These are phyloP conservation scores for Tuber aestivum DNA, from an alignment of 495 filamentous ascomycete species.

Conservation along the genomic window DNA sequence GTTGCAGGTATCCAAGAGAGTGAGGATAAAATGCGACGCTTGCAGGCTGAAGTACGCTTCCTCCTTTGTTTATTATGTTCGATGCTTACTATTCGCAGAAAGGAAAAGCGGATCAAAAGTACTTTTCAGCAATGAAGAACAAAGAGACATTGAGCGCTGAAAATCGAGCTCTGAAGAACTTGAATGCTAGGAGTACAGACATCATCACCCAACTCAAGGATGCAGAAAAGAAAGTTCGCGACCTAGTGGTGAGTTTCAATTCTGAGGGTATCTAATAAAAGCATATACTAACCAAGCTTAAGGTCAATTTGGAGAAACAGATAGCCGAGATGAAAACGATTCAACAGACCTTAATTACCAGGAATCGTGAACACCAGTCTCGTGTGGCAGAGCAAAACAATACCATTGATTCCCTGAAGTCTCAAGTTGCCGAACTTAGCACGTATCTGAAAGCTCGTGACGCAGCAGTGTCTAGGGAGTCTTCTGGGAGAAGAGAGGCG, in stretches of 20 bases:
- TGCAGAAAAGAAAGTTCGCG: constrained; percentile 53
- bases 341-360: constrained; percentile 57
- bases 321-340: constrained; percentile 70
- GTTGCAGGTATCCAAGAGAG: constrained; percentile 64
- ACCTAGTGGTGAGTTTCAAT: constrained; percentile 37
- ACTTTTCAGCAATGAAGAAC: constrained; percentile 87
- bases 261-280: constrained; percentile 30
- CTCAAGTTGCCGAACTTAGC: constrained; percentile 69
- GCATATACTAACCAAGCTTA: constrained; percentile 52
- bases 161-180: constrained; percentile 65
- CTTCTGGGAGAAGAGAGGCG: constrained; percentile 37
- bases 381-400: constrained; percentile 61
- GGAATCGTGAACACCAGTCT: constrained; percentile 67
- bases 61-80: background rate
- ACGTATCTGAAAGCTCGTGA: constrained; percentile 70
- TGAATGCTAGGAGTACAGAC: constrained; percentile 85
- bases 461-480: constrained; percentile 46
- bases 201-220: constrained; percentile 92
- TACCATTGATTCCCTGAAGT: constrained; percentile 63
- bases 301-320: constrained; percentile 87
- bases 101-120: constrained; percentile 93
- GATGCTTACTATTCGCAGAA: constrained; percentile 49
- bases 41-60: constrained; percentile 58
- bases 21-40: constrained; percentile 70
- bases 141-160: constrained; percentile 76